A percentile compares a stretch with the other conserved stretches of the same genome.
phyloP scores from a whole-genome alignment of 768 basidiomycete genomes.

The Dacryopinax primogenitus region DNA sequence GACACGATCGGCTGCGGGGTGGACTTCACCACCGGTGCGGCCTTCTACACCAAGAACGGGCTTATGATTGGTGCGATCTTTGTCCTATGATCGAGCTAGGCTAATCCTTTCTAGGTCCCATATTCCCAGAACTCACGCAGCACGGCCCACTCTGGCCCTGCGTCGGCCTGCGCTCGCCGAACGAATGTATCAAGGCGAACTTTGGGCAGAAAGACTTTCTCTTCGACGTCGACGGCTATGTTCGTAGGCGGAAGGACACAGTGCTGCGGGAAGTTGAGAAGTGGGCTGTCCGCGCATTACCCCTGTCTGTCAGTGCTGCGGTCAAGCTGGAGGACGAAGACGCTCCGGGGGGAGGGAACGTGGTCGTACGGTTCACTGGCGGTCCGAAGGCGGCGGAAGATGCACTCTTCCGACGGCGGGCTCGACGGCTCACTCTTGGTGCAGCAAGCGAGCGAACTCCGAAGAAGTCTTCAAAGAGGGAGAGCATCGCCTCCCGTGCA shows the following conservation, averaged over 20 bases:
- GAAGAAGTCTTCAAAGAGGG: not conserved
- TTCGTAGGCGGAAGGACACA: slow-evolving; percentile 26
- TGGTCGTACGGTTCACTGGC: not conserved
- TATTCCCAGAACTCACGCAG: slow-evolving; percentile 60
- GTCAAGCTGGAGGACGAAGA: slow-evolving; percentile 1
- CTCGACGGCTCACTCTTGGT: not conserved
- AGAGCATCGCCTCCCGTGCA: not conserved
- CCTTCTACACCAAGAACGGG: slow-evolving; percentile 37
- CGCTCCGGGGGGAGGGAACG: not conserved
- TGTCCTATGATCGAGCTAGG: too few relatives aligned
- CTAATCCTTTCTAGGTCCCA: slow-evolving; percentile 35
- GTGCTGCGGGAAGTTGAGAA: not conserved
- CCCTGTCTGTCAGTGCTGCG: not conserved
- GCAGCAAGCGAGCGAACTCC: not conserved
- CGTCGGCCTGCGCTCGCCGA: slow-evolving; percentile 70
- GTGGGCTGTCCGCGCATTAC: not conserved
- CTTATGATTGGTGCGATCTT: slow-evolving; percentile 24
- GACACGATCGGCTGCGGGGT: slow-evolving; percentile 88
- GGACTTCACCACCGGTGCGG: slow-evolving; percentile 48
- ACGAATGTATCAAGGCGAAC: slow-evolving; percentile 71
- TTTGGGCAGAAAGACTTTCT: slow-evolving; percentile 77
- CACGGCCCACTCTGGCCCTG: slow-evolving; percentile 64
- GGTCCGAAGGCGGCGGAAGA: not conserved
- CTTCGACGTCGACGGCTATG: slow-evolving; percentile 82
- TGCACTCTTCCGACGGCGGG: not conserved